Evolutionary conservation across 139 green algal species (phyloP).

Genomic region (Picochlorum sp.): DNA sequence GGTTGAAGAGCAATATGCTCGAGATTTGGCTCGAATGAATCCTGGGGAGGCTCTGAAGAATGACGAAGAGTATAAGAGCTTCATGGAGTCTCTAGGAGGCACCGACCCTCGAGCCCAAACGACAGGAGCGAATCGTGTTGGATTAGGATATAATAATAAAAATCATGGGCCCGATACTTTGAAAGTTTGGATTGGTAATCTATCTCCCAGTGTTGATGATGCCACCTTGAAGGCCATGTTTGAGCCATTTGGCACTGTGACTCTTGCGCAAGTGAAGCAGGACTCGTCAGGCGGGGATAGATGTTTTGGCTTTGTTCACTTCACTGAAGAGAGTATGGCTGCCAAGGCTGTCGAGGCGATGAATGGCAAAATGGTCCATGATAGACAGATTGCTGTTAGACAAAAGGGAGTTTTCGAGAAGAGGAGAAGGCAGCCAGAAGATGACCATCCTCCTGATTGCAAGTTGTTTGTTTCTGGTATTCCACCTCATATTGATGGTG

Average conservation of each 20-base stretch:
- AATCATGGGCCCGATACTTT: conserved; percentile 40
- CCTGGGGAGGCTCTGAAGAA: conserved; percentile 42
- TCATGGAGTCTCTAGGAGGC: conserved; percentile 78
- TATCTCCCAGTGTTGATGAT: conserved; percentile 56
- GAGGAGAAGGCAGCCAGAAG: conserved; percentile 2
- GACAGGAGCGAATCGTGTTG: neutral
- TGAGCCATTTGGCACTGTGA: conserved; percentile 57
- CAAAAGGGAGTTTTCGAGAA: neutral
- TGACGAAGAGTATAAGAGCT: conserved; percentile 90
- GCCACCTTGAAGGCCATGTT: conserved; percentile 54
- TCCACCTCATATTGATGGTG: conserved; percentile 18
- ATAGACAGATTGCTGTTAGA: conserved; percentile 19
- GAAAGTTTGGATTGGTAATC: conserved; percentile 81
- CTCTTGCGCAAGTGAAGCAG: conserved; percentile 42
- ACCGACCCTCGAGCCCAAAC: conserved; percentile 33
- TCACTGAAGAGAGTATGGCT: conserved; percentile 53
- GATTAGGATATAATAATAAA: neutral
- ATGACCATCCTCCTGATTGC: conserved; percentile 24
- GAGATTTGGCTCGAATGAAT: conserved; percentile 45
- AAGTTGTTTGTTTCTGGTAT: conserved; percentile 33
- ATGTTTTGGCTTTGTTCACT: conserved; percentile 86
- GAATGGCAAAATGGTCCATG: conserved; percentile 29
- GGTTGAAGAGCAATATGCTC: conserved; percentile 68
- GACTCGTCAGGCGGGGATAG: conserved; percentile 16
- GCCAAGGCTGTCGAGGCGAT: conserved; percentile 34